These are phyloP conservation scores for maize (Zea mays) DNA, from an alignment of 176 grass and related monocot species.

Conservation along the genomic window DNA sequence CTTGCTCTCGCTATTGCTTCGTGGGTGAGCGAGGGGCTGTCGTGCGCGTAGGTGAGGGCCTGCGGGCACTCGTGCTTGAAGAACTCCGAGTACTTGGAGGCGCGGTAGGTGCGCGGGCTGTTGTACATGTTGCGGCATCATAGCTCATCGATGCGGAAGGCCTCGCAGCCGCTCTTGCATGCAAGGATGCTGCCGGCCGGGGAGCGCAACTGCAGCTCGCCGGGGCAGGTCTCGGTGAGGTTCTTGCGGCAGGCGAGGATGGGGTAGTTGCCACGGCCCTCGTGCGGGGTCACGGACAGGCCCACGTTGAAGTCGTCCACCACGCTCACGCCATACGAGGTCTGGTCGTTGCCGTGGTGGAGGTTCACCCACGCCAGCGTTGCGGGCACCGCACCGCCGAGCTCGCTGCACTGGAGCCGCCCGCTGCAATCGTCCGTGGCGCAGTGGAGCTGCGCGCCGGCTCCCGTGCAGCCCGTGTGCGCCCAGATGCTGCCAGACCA, in stretches of 20 bases:
- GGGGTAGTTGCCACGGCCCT: constrained; percentile 81
- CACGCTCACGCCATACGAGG: constrained; percentile 87
- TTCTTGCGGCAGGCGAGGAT: constrained; percentile 68
- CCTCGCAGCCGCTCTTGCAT: constrained; percentile 86
- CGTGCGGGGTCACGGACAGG: constrained; percentile 77
- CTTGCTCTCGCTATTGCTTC: too few species aligned
- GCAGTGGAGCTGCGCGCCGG: too few species aligned
- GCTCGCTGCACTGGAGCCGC: constrained; percentile 62
- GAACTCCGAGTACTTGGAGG: constrained; percentile 82
- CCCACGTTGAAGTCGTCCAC: constrained; percentile 96
- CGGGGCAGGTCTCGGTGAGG: constrained; percentile 66
- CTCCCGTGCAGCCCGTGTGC: too few species aligned
- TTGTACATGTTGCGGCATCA: constrained; percentile 95
- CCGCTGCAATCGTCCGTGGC: constrained; percentile 74
- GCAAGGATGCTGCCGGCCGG: constrained; percentile 53
- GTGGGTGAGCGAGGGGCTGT: constrained; percentile 78
- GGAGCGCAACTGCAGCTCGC: constrained; percentile 70
- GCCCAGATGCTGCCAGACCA: too few species aligned
- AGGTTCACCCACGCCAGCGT: constrained; percentile 71
- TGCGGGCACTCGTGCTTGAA: constrained; percentile 93
- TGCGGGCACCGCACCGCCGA: constrained; percentile 64
- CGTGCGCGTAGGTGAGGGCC: constrained; percentile 89
- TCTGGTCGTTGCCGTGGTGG: constrained; percentile 69
- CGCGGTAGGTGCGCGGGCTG: constrained; percentile 64
- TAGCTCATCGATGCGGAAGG: constrained; percentile 77